Evolutionary conservation across 2,329 filamentous ascomycete genomes (phyloP).

Genomic region (Aspergillus calidoustus): DNA sequence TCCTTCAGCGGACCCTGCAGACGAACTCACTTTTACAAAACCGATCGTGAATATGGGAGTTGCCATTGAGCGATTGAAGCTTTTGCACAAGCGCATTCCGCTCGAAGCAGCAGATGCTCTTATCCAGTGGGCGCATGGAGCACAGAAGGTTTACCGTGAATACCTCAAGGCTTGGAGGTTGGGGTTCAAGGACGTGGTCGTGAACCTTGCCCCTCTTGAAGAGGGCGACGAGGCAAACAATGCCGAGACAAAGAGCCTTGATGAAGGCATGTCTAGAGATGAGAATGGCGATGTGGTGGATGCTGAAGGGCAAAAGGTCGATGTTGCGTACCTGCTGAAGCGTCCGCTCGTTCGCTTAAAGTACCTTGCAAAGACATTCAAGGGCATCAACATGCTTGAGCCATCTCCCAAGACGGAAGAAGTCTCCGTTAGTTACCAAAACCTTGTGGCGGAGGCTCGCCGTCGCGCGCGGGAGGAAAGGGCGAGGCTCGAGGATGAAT

Average conservation of each 20-base stretch:
- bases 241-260: slow-evolving; percentile 54
- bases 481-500: slow-evolving; percentile 79
- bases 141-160: slow-evolving; percentile 77
- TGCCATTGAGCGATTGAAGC: slow-evolving; percentile 80
- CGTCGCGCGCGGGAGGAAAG: slow-evolving; percentile 74
- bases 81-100: slow-evolving; percentile 79
- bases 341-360: slow-evolving; percentile 86
- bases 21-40: slow-evolving; percentile 71
- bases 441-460: slow-evolving; percentile 75
- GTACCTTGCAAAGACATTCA: slow-evolving; percentile 82
- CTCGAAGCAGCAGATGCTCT: slow-evolving; percentile 72
- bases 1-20: slow-evolving; percentile 56
- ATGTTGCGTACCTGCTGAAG: slow-evolving; percentile 91
- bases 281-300: slow-evolving; percentile 67
- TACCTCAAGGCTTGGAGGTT: slow-evolving; percentile 89
- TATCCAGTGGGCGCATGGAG: slow-evolving; percentile 78
- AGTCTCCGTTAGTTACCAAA: slow-evolving; percentile 67
- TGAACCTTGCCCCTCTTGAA: slow-evolving; percentile 81
- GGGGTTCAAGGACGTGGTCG: slow-evolving; percentile 91
- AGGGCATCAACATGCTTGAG: slow-evolving; percentile 56
- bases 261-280: slow-evolving; percentile 61
- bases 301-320: slow-evolving; percentile 82
- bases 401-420: slow-evolving; percentile 60
- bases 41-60: slow-evolving; percentile 95
- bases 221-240: slow-evolving; percentile 60